Evolutionary conservation across 148 eudicot species (phyloP), one percentile per base, ranked within the genome.

Genomic region (Dianthus caryophyllus): DNA sequence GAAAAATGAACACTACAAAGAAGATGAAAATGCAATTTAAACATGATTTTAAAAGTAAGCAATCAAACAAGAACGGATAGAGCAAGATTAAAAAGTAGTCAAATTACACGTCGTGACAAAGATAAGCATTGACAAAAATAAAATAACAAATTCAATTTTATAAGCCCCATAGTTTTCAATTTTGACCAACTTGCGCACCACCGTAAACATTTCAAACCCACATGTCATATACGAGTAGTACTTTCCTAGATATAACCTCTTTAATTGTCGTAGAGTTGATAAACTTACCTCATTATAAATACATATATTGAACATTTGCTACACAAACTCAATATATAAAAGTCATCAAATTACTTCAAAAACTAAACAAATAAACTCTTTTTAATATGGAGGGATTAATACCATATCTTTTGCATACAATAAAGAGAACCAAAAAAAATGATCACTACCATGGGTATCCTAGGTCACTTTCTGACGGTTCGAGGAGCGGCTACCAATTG

Each of bases 341-440:
- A 33, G 3, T 33, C 38, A 33, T 38, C 38, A 33, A 33, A 33
- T 33, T 33, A 33, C 3, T 7, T 33, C 38, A 33, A 3, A 33
- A 33, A 33, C 38, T 33, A 17, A 4, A 15, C n/a, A 56, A 56
- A 7, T 51, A 51, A 20, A 51, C 14, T 0, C 25, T 21, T 11
- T 11, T 25, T 29, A 53, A 73, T 2, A 74, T 75, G 78, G 78
- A 75, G 62, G 78, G 78, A 16, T 33, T 75, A 18, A 75, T 75
- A 0, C 78, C 78, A 69, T 75, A 15, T 75, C 69, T 75, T 64
- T 41, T 75, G 10, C 78, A 71, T 36, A 49, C 78, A 9, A 69
- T 75, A n/a, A 69, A 69, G 68, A 69, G 54, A 61, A 61, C 65
- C n/a, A n/a, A n/a, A 64, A 68, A 75, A 64, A 56, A 69, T 18